These are phyloP conservation scores for Cicer yamashitae DNA, from an alignment of 306 rosid species.

Conservation along the genomic window DNA sequence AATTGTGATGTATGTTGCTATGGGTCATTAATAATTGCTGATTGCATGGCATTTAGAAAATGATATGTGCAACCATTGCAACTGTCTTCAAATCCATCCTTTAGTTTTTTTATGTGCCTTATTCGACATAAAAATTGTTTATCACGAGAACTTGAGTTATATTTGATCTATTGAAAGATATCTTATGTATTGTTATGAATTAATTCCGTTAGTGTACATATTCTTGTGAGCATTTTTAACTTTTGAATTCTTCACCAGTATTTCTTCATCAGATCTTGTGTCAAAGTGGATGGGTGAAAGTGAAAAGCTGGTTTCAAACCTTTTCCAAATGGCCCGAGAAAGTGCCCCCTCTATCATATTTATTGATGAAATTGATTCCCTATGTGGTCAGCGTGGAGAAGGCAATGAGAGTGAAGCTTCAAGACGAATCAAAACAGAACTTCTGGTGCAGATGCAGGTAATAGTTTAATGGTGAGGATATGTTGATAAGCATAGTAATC, in stretches of 20 bases:
- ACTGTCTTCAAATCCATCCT: conserved; percentile 5
- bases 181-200: conserved; percentile 30
- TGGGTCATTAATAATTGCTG: conserved; percentile 8
- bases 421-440: conserved; percentile 95
- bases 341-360: conserved; percentile 96
- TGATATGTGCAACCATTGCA: neutral
- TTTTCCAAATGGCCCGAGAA: conserved; percentile 97
- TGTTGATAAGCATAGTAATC: conserved; percentile 15
- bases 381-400: conserved; percentile 98
- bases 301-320: conserved; percentile 95
- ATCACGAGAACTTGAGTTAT: conserved; percentile 2
- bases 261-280: conserved; percentile 97
- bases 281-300: conserved; percentile 99
- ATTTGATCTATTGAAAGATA: conserved; percentile 38
- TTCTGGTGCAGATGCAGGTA: conserved; percentile 99
- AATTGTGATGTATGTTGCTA: neutral
- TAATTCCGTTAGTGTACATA: conserved; percentile 49
- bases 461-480: conserved; percentile 41
- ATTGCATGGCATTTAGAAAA: conserved; percentile 19
- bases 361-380: conserved; percentile 93
- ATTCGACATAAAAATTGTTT: neutral
- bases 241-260: conserved; percentile 58
- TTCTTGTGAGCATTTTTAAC: conserved; percentile 46
- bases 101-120: conserved; percentile 13
- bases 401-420: conserved; percentile 99